Evolutionary conservation across 2,329 filamentous ascomycete species (phyloP).

Genomic region (Orbilia brochopaga): DNA sequence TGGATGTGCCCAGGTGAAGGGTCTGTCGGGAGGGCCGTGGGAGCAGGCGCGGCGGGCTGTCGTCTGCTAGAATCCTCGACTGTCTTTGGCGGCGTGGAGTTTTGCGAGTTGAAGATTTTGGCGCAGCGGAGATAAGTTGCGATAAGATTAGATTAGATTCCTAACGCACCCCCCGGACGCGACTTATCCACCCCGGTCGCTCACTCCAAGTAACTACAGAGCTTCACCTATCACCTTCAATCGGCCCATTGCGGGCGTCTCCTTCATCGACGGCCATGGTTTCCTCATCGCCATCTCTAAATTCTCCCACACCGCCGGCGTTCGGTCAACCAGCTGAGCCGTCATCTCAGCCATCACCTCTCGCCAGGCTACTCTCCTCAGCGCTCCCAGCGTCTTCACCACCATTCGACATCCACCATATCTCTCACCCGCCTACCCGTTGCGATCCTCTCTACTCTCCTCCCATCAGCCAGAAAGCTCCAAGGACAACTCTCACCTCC

Average conservation of each 20-base stretch:
- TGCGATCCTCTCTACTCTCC: slow-evolving; percentile 79
- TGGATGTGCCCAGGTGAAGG: not conserved
- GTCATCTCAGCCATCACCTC: slow-evolving; percentile 19
- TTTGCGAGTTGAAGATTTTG: slow-evolving; percentile 48
- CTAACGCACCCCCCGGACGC: no score
- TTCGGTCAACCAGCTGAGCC: not conserved
- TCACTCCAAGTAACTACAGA: no score
- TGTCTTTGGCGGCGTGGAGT: slow-evolving; percentile 21
- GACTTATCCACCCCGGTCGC: no score
- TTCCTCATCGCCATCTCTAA: slow-evolving; percentile 7
- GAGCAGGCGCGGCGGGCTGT: not conserved
- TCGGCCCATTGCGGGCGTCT: not conserved
- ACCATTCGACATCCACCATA: slow-evolving; percentile 76
- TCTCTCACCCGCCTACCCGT: slow-evolving; percentile 80
- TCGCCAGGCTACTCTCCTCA: slow-evolving; percentile 54
- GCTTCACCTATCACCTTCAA: no score
- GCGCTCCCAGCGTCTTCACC: slow-evolving; percentile 53
- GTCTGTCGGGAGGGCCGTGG: not conserved
- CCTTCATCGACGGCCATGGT: slow-evolving; percentile 9
- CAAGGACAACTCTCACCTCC: slow-evolving; percentile 82
- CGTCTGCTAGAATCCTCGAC: not conserved
- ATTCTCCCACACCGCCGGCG: not conserved
- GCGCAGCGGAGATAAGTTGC: slow-evolving; percentile 24
- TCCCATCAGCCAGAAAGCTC: slow-evolving; percentile 72
- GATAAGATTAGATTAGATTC: slow-evolving; percentile 23